Conservation (phyloP, 805 yeast genomes). For the Candida argentea region DNA sequence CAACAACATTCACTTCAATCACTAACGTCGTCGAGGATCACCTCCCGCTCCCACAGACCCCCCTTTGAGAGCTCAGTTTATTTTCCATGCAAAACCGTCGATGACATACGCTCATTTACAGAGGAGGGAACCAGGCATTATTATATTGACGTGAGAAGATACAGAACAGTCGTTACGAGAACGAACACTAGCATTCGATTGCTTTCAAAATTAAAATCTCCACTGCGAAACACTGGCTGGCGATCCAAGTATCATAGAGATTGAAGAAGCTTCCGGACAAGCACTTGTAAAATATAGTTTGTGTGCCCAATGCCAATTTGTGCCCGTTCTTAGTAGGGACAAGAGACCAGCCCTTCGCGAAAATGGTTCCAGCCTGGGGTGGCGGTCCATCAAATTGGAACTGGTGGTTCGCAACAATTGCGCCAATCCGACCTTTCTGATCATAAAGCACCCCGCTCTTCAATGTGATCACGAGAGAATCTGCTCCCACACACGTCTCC, state of each 20-base stretch:
- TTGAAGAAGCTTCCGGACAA: constrained; percentile 70
- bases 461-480: constrained; percentile 46
- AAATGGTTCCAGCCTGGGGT: constrained; percentile 48
- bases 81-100: no score
- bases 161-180: no score
- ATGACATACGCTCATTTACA: no score
- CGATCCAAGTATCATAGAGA: constrained; percentile 57
- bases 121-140: no score
- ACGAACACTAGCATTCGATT: constrained; percentile 5
- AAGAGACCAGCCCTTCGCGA: constrained; percentile 19
- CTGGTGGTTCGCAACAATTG: constrained; percentile 75
- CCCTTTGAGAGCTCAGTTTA: no score
- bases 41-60: no score
- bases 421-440: constrained; percentile 57
- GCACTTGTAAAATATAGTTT: constrained; percentile 62
- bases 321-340: constrained; percentile 23
- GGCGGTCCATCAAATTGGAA: constrained; percentile 75
- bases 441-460: constrained; percentile 44
- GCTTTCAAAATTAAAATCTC: constrained; percentile 10
- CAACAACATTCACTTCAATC: no score
- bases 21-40: no score
- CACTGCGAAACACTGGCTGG: constrained; percentile 43
- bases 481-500: constrained; percentile 12
- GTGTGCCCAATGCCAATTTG: constrained; percentile 55
- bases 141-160: no score